These are phyloP conservation scores for Suzukiozyma palmioleophila DNA, from an alignment of 1,139 yeast genomes.

Conservation along the genomic window DNA sequence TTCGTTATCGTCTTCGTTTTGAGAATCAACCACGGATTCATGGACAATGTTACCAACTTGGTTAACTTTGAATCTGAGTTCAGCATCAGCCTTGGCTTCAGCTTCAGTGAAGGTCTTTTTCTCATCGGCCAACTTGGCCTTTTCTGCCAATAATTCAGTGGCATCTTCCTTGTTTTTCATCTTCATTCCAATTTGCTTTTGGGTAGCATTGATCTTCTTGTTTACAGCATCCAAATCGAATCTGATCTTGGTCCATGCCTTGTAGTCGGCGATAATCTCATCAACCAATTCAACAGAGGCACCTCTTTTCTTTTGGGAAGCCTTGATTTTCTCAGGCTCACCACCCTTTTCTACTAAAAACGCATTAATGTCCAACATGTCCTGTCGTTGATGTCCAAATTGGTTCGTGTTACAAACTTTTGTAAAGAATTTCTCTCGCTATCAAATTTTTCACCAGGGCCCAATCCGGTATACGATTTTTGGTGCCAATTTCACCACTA, in stretches of 20 bases:
- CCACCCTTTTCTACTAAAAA: slow-evolving; percentile 97
- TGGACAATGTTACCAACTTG: slow-evolving; percentile 92
- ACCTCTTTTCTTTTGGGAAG: slow-evolving; percentile 91
- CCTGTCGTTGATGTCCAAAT: neutral
- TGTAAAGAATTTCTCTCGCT: too few relatives aligned
- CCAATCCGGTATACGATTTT: too few relatives aligned
- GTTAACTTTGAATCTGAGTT: slow-evolving; percentile 75
- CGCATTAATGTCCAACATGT: slow-evolving; percentile 86
- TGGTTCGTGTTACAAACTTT: neutral
- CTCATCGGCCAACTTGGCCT: slow-evolving; percentile 66
- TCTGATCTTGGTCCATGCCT: slow-evolving; percentile 88
- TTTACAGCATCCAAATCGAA: slow-evolving; percentile 87
- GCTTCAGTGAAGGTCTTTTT: slow-evolving; percentile 61
- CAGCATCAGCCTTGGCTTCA: slow-evolving; percentile 78
- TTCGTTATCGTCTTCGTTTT: slow-evolving; percentile 88
- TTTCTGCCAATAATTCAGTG: slow-evolving; percentile 69
- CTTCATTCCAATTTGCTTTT: slow-evolving; percentile 87
- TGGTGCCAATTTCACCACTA: too few relatives aligned
- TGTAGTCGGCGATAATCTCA: slow-evolving; percentile 87
- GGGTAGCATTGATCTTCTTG: slow-evolving; percentile 81
- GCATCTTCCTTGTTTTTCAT: slow-evolving; percentile 97
- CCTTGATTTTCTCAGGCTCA: slow-evolving; percentile 81
- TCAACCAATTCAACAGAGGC: slow-evolving; percentile 93
- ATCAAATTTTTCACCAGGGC: too few relatives aligned
- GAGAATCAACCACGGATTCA: slow-evolving; percentile 80